Conservation (phyloP, 306 rosid species). For the Pyrus betulifolia region DNA sequence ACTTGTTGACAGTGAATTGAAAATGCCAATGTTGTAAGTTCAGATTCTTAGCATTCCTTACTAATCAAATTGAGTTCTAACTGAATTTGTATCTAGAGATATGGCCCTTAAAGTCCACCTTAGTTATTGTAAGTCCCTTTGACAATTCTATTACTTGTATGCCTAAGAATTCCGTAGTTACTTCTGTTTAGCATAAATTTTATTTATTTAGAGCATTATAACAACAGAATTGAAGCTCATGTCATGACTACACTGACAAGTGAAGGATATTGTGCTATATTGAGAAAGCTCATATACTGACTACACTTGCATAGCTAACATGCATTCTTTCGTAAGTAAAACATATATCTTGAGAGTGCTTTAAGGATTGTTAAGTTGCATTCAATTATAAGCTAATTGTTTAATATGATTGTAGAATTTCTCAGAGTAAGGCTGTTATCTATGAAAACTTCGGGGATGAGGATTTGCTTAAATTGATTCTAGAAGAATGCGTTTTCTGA, state of each 20-base stretch:
- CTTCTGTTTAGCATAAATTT: background rate
- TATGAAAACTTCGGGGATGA: background rate
- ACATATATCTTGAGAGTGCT: background rate
- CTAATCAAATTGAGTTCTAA: background rate
- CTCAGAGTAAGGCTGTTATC: background rate
- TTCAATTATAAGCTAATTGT: background rate
- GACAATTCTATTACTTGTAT: background rate
- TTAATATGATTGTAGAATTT: background rate
- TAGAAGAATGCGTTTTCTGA: background rate
- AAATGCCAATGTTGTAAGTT: background rate
- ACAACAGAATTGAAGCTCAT: background rate
- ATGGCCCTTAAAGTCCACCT: background rate
- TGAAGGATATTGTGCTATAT: background rate
- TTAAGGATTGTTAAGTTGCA: background rate
- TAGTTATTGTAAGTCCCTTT: background rate
- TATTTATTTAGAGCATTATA: background rate
- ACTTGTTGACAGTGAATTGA: background rate
- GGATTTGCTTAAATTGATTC: background rate
- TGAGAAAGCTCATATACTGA: background rate
- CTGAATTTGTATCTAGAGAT: background rate
- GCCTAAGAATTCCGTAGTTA: background rate
- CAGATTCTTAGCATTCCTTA: background rate
- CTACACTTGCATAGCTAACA: background rate
- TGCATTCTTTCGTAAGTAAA: background rate
- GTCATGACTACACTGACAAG: background rate